Percentiles rank a stretch among this genome's conserved stretches.
These are phyloP conservation scores for Russula olivacea DNA, from an alignment of 768 basidiomycete genomes.

Conservation along the genomic window DNA sequence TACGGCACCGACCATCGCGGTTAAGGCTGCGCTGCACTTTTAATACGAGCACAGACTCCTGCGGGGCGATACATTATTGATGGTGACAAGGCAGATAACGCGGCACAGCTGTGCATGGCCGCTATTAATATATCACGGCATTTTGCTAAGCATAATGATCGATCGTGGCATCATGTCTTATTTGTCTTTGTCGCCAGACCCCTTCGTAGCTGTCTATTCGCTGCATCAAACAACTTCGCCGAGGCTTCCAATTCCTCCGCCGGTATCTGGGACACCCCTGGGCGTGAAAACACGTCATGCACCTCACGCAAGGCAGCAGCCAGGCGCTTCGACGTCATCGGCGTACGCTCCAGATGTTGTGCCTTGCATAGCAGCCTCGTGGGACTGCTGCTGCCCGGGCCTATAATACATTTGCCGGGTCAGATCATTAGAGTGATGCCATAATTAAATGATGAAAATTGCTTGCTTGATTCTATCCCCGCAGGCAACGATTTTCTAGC, in stretches of 20 bases:
- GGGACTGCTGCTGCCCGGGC: neutral
- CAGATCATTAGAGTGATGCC: neutral
- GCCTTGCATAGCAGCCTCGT: neutral
- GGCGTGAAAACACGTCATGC: conserved; percentile 1
- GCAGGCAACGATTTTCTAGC: neutral
- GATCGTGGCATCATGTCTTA: neutral
- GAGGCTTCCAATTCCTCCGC: neutral
- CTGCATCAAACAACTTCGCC: neutral
- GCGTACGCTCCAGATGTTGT: neutral
- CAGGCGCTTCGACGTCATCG: neutral
- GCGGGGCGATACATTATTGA: neutral
- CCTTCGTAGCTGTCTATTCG: neutral
- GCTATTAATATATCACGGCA: neutral
- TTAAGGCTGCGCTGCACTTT: too few relatives aligned
- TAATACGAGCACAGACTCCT: neutral
- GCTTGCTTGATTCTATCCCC: conserved; percentile 2
- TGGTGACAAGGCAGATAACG: neutral
- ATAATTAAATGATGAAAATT: neutral
- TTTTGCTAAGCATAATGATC: neutral
- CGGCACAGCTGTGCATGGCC: neutral
- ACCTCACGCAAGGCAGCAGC: conserved; percentile 2
- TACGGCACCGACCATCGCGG: neutral
- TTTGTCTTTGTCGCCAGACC: neutral
- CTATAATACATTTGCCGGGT: neutral
- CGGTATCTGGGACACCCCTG: conserved; percentile 8